Base-by-base conservation (phyloP, 306 rosid species). In the Rosa rugosa region DNA sequence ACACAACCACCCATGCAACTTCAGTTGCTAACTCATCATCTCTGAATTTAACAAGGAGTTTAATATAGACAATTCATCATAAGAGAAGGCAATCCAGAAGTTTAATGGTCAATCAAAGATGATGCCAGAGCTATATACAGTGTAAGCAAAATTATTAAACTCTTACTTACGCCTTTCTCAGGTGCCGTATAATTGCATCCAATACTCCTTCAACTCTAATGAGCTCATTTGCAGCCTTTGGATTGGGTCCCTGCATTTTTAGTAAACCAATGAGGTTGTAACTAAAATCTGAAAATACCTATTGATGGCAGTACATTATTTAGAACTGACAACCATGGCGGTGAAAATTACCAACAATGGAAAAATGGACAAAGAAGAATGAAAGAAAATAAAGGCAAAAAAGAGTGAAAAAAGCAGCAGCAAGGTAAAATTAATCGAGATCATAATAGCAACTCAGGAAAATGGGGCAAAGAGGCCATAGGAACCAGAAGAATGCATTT, bases 11-110 rank as follows among this genome's bases (percentile, higher is more conserved):
- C 99, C 98, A 96, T 72, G 96, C 97, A 78, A 93, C 94, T 86
- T 96, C 99, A 80, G 98, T 96, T 49, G 93, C 93, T 86, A 93
- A 84, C 77, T 93, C 97, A 72, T 93, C 98, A 51, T 96, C 99
- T 92, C 99, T 96, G 90, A 75, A 82, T 67, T 73, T 76, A 70
- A 41, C 50, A 82, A 77, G 46, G 40, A 75, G 77, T 49, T 82
- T 41, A 60, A 71, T 46, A 62, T 12, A 51, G 40, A n/a, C 66
- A 72, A 70, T 6, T 71, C 38, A 45, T 65, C 34, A 50, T 17
- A 38, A 54, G 45, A 27, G 56, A 44, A 23, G 40, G 27, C 41
- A 66, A 47, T 73, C 6, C 49, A 69, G 31, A n/a, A 67, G 44
- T 75, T 56, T 47, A 68, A 41, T 41, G 49, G 18, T 1, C 69